Base-by-base conservation (phyloP, 768 basidiomycete species). In the Lactarius tabidus region DNA sequence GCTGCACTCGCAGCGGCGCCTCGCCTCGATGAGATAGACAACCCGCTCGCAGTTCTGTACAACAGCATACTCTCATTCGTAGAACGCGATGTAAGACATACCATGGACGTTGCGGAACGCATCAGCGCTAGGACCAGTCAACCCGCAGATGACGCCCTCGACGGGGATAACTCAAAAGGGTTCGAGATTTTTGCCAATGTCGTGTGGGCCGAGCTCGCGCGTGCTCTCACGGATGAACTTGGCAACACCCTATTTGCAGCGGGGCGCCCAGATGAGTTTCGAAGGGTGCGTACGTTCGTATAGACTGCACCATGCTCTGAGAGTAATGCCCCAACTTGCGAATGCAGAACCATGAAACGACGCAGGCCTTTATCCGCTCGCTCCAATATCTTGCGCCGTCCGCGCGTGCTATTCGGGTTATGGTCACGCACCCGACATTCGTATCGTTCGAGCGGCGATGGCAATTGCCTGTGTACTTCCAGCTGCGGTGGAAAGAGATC, bases 381-480 rank as follows among this genome's bases (percentile, higher is more conserved):
- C 79, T 98, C 26, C 95, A 98, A 73, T 82, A 84, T 53, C 79
- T 95, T 17, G 89, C 92, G 1, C 92, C 95, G 0, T 91, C 93
- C 2, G 75, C 81, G 18, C 79, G 82, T 33, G 83, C 91, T 3
- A 82, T 95, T 10, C 79, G 85, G 66, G 78, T 80, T 2, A 87
- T 98, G 84, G 85, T 93, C 3, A 72, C 78, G 5, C 90, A 93
- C 73, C 83, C 86, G 0, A 79, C 86, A 3, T 96, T 88, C 73
- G 67, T 72, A 28, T 75, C 86, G 1, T 97, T 98, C 72, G 85
- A 90, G 72, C 82, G 84, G 66, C 84, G 94, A 39, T 99, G 97
- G 95, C 97, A 98, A 73, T 82, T 99, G 3, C 91, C 93, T 1
- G 90, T 98, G 10, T 98, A 99, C 74, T 98, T 96, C 74, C 97